Evolutionary conservation across 768 basidiomycete genomes (phyloP), one percentile per base, ranked within the genome.

Genomic region (Dacryopinax spathularia): DNA sequence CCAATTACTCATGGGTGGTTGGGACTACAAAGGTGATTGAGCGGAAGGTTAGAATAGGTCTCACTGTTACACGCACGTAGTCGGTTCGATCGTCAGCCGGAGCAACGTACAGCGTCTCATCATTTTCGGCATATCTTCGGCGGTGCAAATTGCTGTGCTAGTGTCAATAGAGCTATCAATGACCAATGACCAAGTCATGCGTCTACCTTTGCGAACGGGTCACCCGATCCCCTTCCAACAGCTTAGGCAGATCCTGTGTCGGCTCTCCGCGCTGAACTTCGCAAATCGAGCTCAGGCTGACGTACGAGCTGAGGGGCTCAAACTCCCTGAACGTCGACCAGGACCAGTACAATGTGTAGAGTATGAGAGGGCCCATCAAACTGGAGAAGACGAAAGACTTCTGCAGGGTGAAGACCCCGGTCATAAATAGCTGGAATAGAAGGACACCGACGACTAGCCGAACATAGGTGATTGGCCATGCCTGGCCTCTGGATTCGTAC

Each of bases 371-470:
- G 0, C 82, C 77, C 64, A 96, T 80, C 27, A 85, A 79, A 2
- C 79, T 77, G 7, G 85, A 77, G 56, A 86, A 78, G 43, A 83
- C 74, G 68, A 81, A 83, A 10, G 79, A 81, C 69, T 84, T 76
- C 68, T 75, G 85, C 66, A 80, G 82, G 34, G 86, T 85, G 78
- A 99, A 97, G 68, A 96, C 88, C 56, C 94, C 94, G 44, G 86
- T 90, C 96, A 98, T 98, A 80, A 98, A 96, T 44, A 93, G 72
- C 63, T 94, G 84, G 80, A 94, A 98, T 62, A 95, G 89, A 72
- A 95, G 72, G 63, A 98, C 82, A 44, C 90, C 94, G 87, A 90
- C 91, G 33, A 94, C 86, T 37, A 96, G 83, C 6, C 95, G 88
- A 29, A 85, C 81, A 73, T 94, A 97, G 0, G 96, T 94, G 68